Base-by-base conservation (phyloP, 1,284 basidiomycete genomes). In the Cutaneotrichosporon sp. region DNA sequence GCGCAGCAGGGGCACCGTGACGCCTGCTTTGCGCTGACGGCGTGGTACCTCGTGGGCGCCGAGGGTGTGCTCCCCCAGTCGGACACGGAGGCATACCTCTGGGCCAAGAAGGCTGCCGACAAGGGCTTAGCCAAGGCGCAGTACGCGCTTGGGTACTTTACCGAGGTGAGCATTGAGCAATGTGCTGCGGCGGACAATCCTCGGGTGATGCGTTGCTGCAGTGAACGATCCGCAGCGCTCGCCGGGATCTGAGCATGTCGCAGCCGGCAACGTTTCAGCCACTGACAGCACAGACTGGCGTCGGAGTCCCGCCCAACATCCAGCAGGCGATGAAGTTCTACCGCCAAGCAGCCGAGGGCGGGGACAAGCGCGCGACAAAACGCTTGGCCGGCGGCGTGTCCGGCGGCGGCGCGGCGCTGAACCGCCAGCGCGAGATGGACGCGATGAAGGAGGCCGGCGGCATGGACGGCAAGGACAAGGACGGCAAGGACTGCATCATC, bases 21-120 rank as follows among this genome's bases (percentile, higher is more conserved):
- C 74, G 94, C 95, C 0, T 98, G 95, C 79, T 99, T 99, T 76
- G 95, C 95, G 3, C 84, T 99, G 36, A 98, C 95, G 11, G 95
- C 95, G 10, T 99, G 95, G 95, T 99, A 99, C 76, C 88, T 99
- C 66, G 95, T 99, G 64, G 97, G 97, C 57, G 97, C 95, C 7
- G 92, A 95, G 0, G 95, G 95, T 50, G 94, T 99, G 9, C 84
- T 99, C 31, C 95, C 95, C 1, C 97, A 99, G 77, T 97, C 92
- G 0, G 95, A 99, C 75, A 98, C 95, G 0, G 95, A 99, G 76
- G 95, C 95, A 10, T 98, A 89, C 79, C 82, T 99, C 24, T 95
- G 95, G 95, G 87, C 94, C 34, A 87, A 91, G 82, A 91, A 87
- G 73, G 92, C 93, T 43, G 92, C 91, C 25, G 92, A 95, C 52